These are phyloP conservation scores for Saksenaea vasiformis DNA, from an alignment of 371 early-diverging fungal species.

Conservation along the genomic window DNA sequence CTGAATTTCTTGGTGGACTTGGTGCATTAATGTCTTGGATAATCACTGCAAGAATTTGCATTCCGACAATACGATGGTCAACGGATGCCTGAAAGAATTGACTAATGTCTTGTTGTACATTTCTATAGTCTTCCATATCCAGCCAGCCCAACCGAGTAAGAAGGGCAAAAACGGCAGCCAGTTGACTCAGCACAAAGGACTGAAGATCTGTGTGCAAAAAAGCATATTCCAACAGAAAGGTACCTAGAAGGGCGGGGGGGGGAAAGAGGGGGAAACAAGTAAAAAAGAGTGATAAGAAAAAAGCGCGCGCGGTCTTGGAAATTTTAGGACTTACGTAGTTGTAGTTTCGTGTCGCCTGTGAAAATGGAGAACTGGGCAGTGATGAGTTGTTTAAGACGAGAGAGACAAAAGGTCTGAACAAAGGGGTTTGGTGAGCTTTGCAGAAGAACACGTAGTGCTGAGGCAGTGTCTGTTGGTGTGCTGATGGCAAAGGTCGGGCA, in stretches of 20 bases:
- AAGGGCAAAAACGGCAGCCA: constrained; percentile 73
- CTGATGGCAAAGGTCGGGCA: constrained; percentile 48
- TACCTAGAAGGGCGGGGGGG: too few species aligned
- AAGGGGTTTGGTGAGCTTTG: constrained; percentile 71
- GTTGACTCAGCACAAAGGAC: constrained; percentile 68
- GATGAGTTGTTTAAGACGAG: constrained; percentile 69
- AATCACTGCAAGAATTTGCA: constrained; percentile 62
- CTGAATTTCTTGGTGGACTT: constrained; percentile 59
- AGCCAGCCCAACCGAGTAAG: constrained; percentile 85
- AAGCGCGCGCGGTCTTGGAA: not conserved
- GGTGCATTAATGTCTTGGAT: constrained; percentile 67
- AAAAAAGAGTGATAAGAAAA: constrained; percentile 1
- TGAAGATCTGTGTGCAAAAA: constrained; percentile 66
- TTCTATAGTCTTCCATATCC: constrained; percentile 71
- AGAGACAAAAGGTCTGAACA: constrained; percentile 71
- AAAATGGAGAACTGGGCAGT: constrained; percentile 74
- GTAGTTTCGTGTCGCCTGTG: constrained; percentile 59
- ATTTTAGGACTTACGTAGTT: constrained; percentile 57
- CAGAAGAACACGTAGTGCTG: constrained; percentile 68
- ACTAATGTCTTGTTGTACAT: constrained; percentile 62
- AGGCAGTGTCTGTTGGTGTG: constrained; percentile 73
- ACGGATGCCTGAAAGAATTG: constrained; percentile 70
- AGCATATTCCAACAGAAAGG: constrained; percentile 69
- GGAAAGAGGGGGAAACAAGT: too few species aligned
- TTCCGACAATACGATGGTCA: constrained; percentile 66